Evolutionary conservation across 202 grass and related monocot species (phyloP), one percentile per base, ranked within the genome.

Genomic region (Schoenoplectus tabernaemontani): DNA sequence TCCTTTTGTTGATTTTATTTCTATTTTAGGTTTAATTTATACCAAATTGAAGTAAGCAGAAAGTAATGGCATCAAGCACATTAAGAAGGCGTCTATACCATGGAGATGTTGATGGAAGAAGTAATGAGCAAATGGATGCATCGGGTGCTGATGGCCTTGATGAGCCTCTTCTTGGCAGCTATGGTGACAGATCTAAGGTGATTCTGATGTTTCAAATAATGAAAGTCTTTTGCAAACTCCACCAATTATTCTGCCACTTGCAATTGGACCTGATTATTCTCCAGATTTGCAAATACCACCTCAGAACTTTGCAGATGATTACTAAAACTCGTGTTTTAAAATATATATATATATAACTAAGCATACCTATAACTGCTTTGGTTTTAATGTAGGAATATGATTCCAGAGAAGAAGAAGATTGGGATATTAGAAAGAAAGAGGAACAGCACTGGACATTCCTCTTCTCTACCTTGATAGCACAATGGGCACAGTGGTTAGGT

Each of bases 401-500:
- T 81, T 79, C 86, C 63, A 75, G 81, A 88, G 85, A 84, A 26
- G 77, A 83, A 80, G 85, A 88, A 28, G 56, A 83, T 44, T 90
- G 85, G 87, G 90, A 90, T 67, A 78, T 88, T 68, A 91, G 83
- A 79, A 93, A 97, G 64, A 92, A 93, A 78, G 87, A 92, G 81
- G 87, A 92, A 53, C 86, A 92, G 46, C 91, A 98, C 37, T 94
- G 95, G 95, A 88, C 89, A 20, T 87, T 84, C 68, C 72, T 98
- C 84, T 94, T 98, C 71, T 92, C 95, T 58, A 90, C 78, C 85
- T 84, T 98, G 81, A 94, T 92, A 65, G 86, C 89, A 10, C 87
- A 98, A 58, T 98, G 91, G 95, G 83, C 91, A n/a, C 91, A 94
- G 28, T 94, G 91, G 95, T 68, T 98, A 79, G 95, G 95, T 98